Evolutionary conservation across 108 stramenopile species (phyloP).

Genomic region (Bacterosira constricta): DNA sequence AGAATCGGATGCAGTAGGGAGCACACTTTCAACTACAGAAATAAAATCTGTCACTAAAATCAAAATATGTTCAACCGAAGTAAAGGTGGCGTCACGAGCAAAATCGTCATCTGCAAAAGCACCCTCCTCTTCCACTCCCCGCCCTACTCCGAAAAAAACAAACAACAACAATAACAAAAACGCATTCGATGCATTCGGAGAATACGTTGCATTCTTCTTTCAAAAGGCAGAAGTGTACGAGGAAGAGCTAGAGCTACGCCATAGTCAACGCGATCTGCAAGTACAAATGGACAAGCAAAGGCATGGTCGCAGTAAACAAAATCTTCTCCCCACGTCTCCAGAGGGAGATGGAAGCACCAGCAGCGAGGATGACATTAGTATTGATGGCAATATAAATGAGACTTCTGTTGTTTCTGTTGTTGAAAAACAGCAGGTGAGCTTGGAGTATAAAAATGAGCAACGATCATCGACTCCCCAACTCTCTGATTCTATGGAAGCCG

Average conservation of each 20-base stretch:
- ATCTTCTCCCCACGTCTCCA: neutral
- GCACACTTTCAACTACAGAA: neutral
- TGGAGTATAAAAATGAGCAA: neutral
- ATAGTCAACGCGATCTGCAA: slow-evolving; percentile 19
- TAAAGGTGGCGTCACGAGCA: neutral
- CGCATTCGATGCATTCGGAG: slow-evolving; percentile 36
- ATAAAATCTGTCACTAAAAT: neutral
- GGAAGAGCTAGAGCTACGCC: slow-evolving; percentile 29
- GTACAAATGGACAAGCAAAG: neutral
- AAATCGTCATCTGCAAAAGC: neutral
- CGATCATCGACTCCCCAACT: slow-evolving; percentile 1
- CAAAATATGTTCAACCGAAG: too few relatives aligned
- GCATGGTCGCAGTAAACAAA: neutral
- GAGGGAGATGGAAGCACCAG: neutral
- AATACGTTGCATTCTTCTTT: slow-evolving; percentile 35
- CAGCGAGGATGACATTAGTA: neutral
- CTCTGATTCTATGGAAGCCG: slow-evolving; percentile 28
- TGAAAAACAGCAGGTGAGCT: neutral
- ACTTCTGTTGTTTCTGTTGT: neutral
- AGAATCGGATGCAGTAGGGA: neutral
- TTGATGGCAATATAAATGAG: neutral
- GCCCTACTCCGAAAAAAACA: neutral
- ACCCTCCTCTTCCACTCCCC: neutral
- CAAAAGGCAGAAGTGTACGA: slow-evolving; percentile 42
- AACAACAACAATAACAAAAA: slow-evolving; percentile 28